Conservation (phyloP, 2,329 filamentous ascomycete species). For the Cadophora sp. region DNA sequence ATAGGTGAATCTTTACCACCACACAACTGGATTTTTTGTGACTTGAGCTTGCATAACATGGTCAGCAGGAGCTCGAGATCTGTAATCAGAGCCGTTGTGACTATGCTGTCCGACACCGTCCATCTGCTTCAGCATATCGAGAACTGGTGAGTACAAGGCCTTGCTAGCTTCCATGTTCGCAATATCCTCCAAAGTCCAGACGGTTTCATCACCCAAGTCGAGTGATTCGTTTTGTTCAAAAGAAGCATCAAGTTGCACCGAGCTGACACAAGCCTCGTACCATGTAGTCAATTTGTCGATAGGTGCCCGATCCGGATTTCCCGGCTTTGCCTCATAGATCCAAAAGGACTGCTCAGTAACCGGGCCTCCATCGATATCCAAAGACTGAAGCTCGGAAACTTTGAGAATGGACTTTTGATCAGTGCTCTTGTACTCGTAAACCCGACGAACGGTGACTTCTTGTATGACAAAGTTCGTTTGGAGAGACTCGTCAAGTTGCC, state of each 20-base stretch:
- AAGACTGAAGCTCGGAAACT: constrained; percentile 27
- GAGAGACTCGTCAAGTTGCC: constrained; percentile 22
- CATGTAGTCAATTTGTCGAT: constrained; percentile 23
- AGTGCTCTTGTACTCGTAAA: constrained; percentile 23
- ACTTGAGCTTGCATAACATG: constrained; percentile 8
- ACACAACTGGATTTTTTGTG: neutral
- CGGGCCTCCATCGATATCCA: constrained; percentile 17
- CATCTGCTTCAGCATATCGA: constrained; percentile 37
- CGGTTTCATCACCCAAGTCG: constrained; percentile 35
- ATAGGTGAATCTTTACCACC: constrained; percentile 4
- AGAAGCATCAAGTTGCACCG: constrained; percentile 19
- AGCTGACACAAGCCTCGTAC: constrained; percentile 34
- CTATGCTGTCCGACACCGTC: constrained; percentile 33
- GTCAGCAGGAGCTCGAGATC: neutral
- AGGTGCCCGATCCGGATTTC: neutral
- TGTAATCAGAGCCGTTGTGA: constrained; percentile 17
- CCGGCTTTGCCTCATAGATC: constrained; percentile 17
- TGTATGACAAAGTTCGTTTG: constrained; percentile 14
- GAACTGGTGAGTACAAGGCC: constrained; percentile 30
- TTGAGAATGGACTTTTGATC: constrained; percentile 27
- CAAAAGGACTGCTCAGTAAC: neutral
- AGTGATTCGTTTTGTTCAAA: constrained; percentile 33
- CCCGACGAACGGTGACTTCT: constrained; percentile 27
- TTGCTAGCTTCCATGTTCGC: constrained; percentile 23
- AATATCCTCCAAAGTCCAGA: constrained; percentile 28